Conservation (phyloP, 2,329 filamentous ascomycete species). For the Myriosclerotinia curreyana region DNA sequence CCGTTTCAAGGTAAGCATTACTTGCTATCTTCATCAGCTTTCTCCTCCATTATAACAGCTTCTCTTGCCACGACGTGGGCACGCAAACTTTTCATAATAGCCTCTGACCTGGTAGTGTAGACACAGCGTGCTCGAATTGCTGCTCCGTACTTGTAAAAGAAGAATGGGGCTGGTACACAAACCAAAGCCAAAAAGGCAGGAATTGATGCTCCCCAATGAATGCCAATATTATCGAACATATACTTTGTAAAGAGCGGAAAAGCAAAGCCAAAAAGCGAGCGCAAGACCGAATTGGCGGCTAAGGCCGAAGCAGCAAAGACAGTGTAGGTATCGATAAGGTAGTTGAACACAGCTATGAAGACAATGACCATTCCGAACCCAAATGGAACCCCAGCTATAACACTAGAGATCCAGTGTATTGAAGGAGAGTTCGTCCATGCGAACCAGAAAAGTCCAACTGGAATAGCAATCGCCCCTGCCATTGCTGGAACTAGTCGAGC, state of each 20-base stretch:
- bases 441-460: slow-evolving; percentile 66
- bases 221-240: background rate
- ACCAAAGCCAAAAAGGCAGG: background rate
- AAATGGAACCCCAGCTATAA: slow-evolving; percentile 43
- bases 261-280: slow-evolving; percentile 67
- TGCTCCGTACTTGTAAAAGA: background rate
- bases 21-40: background rate
- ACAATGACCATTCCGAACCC: slow-evolving; percentile 62
- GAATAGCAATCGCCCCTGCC: slow-evolving; percentile 59
- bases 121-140: slow-evolving; percentile 44
- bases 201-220: background rate
- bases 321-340: slow-evolving; percentile 64
- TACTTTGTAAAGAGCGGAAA: slow-evolving; percentile 67
- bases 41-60: background rate
- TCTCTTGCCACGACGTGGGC: background rate
- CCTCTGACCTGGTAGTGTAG: slow-evolving; percentile 43
- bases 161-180: background rate
- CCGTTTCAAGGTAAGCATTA: background rate
- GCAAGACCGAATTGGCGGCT: slow-evolving; percentile 68
- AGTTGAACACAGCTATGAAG: slow-evolving; percentile 79
- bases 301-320: slow-evolving; percentile 75
- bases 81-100: background rate
- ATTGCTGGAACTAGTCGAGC: slow-evolving; percentile 61
- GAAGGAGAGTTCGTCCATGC: slow-evolving; percentile 61
- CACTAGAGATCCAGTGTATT: slow-evolving; percentile 57